Evolutionary conservation across 1,284 basidiomycete species (phyloP).

Genomic region (Ustilago trichophora): DNA sequence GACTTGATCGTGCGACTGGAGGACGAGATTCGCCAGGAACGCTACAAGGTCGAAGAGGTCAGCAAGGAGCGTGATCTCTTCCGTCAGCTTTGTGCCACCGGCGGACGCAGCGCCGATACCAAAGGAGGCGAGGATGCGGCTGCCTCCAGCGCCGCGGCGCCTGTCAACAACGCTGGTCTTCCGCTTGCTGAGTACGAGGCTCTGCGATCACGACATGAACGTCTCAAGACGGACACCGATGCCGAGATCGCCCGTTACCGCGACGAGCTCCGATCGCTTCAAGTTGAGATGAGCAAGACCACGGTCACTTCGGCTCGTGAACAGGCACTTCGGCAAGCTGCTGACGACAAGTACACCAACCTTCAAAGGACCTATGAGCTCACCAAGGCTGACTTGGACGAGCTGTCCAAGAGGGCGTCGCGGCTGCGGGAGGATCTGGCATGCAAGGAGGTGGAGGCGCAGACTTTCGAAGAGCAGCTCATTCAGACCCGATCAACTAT

Average conservation of each 20-base stretch:
- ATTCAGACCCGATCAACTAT: constrained; percentile 28
- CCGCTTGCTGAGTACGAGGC: constrained; percentile 43
- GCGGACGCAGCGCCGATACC: constrained; percentile 24
- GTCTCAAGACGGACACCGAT: constrained; percentile 80
- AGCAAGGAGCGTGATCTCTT: constrained; percentile 88
- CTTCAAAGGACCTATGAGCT: constrained; percentile 61
- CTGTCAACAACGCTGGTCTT: constrained; percentile 4
- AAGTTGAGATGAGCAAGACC: constrained; percentile 67
- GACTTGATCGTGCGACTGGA: constrained; percentile 83
- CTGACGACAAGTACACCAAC: constrained; percentile 68
- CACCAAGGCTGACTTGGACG: constrained; percentile 63
- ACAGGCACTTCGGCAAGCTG: constrained; percentile 55
- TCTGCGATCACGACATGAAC: constrained; percentile 70
- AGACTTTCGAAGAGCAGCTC: constrained; percentile 74
- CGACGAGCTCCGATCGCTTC: constrained; percentile 78
- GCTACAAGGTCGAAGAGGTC: constrained; percentile 78
- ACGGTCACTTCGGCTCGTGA: constrained; percentile 69
- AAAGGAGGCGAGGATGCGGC: constrained; percentile 12
- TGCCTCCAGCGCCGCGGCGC: background rate
- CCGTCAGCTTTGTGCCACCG: constrained; percentile 74
- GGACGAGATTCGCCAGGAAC: constrained; percentile 76
- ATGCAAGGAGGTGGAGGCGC: constrained; percentile 68
- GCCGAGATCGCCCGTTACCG: constrained; percentile 75
- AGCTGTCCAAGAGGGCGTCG: constrained; percentile 65
- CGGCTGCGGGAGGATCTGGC: constrained; percentile 61